A percentile compares a stretch with the other conserved stretches of the same genome.
Conservation (phyloP, 495 filamentous ascomycete species). For the Xeromyces bisporus region DNA sequence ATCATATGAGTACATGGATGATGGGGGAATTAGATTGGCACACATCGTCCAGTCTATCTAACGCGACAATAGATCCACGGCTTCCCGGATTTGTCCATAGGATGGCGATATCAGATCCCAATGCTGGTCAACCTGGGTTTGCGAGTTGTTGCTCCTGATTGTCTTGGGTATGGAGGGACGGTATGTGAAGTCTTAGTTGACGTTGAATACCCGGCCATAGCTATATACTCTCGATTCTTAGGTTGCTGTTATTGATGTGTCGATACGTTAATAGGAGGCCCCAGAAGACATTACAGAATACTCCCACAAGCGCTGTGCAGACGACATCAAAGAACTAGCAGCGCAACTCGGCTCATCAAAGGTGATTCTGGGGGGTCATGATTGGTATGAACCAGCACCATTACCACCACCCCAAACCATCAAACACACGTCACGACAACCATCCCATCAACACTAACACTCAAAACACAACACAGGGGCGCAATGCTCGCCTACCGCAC, state of each 20-base stretch:
- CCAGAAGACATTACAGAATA: slow-evolving; percentile 41
- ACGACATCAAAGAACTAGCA: slow-evolving; percentile 52
- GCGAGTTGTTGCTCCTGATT: slow-evolving; percentile 59
- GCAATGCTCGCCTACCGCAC: slow-evolving; percentile 43
- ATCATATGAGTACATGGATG: too few relatives aligned
- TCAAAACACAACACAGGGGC: slow-evolving; percentile 29
- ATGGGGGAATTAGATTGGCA: not conserved
- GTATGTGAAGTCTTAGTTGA: too few relatives aligned
- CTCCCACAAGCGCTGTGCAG: slow-evolving; percentile 48
- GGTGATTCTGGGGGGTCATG: slow-evolving; percentile 69
- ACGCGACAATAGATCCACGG: slow-evolving; percentile 35
- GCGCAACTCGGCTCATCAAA: slow-evolving; percentile 35
- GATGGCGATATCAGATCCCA: slow-evolving; percentile 76
- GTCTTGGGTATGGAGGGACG: slow-evolving; percentile 67
- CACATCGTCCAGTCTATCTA: not conserved
- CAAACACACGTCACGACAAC: too few relatives aligned
- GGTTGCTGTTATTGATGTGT: too few relatives aligned
- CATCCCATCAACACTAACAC: too few relatives aligned
- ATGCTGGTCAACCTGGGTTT: slow-evolving; percentile 48
- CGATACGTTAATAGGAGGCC: slow-evolving; percentile 45
- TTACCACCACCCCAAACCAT: not conserved
- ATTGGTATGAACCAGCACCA: slow-evolving; percentile 44
- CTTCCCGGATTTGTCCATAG: slow-evolving; percentile 51
- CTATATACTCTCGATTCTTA: too few relatives aligned
- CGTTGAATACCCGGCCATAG: too few relatives aligned